Evolutionary conservation across 306 rosid species (phyloP).

Genomic region (Crataegus laevigata): DNA sequence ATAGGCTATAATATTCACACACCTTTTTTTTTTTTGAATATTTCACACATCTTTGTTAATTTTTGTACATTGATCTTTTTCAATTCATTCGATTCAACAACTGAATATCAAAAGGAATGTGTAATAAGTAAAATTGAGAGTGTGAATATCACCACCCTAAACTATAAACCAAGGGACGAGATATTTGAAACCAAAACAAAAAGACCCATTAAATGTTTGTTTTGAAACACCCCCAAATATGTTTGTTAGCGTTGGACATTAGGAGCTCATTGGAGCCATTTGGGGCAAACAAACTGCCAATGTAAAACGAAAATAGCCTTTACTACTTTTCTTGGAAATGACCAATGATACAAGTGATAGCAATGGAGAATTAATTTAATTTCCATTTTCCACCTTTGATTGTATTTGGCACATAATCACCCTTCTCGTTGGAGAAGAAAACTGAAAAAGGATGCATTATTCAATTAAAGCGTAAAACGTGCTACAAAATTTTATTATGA

Average conservation of each 20-base stretch:
- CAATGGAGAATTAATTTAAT: neutral
- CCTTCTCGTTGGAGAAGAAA: neutral
- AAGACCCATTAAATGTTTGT: slow-evolving; percentile 6
- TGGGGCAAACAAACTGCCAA: slow-evolving; percentile 27
- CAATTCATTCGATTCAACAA: too few relatives aligned
- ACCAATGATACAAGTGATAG: slow-evolving; percentile 11
- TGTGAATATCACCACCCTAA: neutral
- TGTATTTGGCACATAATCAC: slow-evolving; percentile 2
- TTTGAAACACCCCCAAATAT: slow-evolving; percentile 25
- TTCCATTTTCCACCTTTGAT: neutral
- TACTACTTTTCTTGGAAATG: slow-evolving; percentile 32
- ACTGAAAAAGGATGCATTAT: neutral
- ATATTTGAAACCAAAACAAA: slow-evolving; percentile 21
- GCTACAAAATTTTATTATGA: neutral
- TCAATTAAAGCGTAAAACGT: too few relatives aligned
- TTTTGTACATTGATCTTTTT: too few relatives aligned
- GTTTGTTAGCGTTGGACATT: slow-evolving; percentile 10
- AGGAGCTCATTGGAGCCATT: slow-evolving; percentile 24
- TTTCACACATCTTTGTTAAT: too few relatives aligned
- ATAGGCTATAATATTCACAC: too few relatives aligned
- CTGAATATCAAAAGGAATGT: too few relatives aligned
- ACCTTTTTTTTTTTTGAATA: too few relatives aligned
- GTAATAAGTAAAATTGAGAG: too few relatives aligned
- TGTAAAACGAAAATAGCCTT: slow-evolving; percentile 35
- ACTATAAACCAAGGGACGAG: neutral